Evolutionary conservation across 2,329 filamentous ascomycete genomes (phyloP).

Genomic region (Metarhizium brunneum): DNA sequence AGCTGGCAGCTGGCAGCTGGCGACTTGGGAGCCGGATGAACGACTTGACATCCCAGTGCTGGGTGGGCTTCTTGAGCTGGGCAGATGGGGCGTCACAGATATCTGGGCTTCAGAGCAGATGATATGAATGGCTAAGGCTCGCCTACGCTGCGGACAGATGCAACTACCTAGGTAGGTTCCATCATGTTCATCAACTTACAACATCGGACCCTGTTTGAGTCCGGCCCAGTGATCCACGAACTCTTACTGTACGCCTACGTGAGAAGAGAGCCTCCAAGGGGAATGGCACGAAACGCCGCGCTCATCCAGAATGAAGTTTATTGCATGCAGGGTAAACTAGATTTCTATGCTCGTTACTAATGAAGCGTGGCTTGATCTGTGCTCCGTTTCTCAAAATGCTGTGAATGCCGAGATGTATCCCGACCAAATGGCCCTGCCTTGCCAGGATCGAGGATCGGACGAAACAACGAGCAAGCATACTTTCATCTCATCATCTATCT

Average conservation of each 20-base stretch:
- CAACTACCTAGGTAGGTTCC: neutral
- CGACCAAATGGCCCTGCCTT: neutral
- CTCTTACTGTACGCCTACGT: neutral
- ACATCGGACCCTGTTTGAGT: neutral
- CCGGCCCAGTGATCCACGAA: neutral
- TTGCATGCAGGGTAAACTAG: neutral
- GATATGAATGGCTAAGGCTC: no score
- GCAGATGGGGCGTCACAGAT: neutral
- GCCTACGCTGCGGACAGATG: no score
- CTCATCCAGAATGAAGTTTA: neutral
- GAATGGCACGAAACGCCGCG: neutral
- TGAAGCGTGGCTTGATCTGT: neutral
- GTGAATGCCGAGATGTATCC: neutral
- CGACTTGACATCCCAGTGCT: neutral
- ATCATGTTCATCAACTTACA: neutral
- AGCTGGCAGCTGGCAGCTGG: neutral
- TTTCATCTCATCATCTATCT: neutral
- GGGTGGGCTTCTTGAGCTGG: no score
- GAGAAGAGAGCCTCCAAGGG: neutral
- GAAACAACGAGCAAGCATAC: neutral
- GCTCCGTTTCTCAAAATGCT: neutral
- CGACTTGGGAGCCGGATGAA: neutral
- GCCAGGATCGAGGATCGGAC: neutral
- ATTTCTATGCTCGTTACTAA: neutral
- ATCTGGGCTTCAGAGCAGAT: neutral